Percentiles rank a stretch among this genome's conserved stretches.
Conservation (phyloP, 495 filamentous ascomycete species). For the Xanthoparmelia taractica region DNA sequence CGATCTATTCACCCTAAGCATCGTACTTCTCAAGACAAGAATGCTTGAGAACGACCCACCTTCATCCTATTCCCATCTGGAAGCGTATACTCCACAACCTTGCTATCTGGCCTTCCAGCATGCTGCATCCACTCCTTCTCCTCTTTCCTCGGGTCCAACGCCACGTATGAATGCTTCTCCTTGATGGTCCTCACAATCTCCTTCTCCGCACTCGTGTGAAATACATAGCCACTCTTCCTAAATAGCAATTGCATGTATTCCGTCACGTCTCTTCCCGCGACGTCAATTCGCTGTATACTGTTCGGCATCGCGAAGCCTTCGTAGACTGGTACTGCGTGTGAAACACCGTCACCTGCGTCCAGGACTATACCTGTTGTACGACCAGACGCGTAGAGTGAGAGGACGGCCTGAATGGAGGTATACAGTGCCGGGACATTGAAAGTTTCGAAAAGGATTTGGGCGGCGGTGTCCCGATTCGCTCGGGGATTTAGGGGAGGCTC, state of each 20-base stretch:
- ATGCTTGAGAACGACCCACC: conserved; percentile 43
- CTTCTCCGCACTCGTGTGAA: conserved; percentile 97
- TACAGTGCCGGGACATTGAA: conserved; percentile 97
- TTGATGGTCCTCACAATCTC: conserved; percentile 96
- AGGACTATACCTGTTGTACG: conserved; percentile 94
- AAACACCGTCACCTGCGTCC: conserved; percentile 93
- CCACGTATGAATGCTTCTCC: conserved; percentile 88
- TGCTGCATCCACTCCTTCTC: conserved; percentile 88
- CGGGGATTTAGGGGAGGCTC: conserved; percentile 95
- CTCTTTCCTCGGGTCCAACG: conserved; percentile 81
- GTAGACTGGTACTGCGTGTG: conserved; percentile 94
- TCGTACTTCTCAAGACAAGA: conserved; percentile 2
- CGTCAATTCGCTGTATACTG: conserved; percentile 90
- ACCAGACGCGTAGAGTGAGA: conserved; percentile 93
- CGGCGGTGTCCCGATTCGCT: conserved; percentile 90
- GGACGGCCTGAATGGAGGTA: conserved; percentile 92
- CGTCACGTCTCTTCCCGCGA: conserved; percentile 95
- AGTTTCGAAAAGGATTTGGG: conserved; percentile 97
- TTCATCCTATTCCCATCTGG: conserved; percentile 91
- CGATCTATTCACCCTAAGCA: conserved; percentile 49
- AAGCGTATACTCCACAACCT: conserved; percentile 75
- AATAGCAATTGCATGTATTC: conserved; percentile 89
- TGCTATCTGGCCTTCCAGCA: conserved; percentile 52
- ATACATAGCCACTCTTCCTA: conserved; percentile 85
- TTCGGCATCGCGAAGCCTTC: conserved; percentile 96